phyloP scores from a whole-genome alignment of 2,329 filamentous ascomycete genomes.

The Polychaeton citri region DNA sequence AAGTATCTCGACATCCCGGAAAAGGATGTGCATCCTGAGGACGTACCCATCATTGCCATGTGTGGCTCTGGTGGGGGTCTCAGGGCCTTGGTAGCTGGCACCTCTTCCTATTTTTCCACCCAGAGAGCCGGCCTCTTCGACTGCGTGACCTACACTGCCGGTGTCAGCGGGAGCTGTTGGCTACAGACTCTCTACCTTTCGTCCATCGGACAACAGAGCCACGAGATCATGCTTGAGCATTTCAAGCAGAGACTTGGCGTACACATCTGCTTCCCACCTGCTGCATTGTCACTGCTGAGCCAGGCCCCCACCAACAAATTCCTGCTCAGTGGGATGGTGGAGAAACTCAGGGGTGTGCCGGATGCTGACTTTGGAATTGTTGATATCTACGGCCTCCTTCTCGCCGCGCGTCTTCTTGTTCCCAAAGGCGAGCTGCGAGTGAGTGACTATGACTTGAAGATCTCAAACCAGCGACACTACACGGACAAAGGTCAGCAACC shows the following conservation, averaged over 20 bases:
- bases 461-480: conserved; percentile 73
- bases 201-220: conserved; percentile 55
- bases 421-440: conserved; percentile 72
- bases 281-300: conserved; percentile 67
- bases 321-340: conserved; percentile 73
- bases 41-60: conserved; percentile 85
- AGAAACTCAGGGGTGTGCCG: conserved; percentile 76
- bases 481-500: conserved; percentile 69
- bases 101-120: conserved; percentile 72
- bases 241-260: conserved; percentile 72
- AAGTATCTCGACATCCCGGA: conserved; percentile 69
- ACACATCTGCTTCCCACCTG: conserved; percentile 86
- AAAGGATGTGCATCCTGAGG: conserved; percentile 74
- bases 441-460: conserved; percentile 67
- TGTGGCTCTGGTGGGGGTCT: conserved; percentile 89
- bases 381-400: conserved; percentile 77
- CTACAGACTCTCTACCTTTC: conserved; percentile 79
- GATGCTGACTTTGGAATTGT: conserved; percentile 78
- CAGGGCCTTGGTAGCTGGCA: conserved; percentile 77
- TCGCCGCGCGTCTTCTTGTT: conserved; percentile 74
- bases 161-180: conserved; percentile 95
- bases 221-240: conserved; percentile 64
- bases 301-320: conserved; percentile 88
- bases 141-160: conserved; percentile 87
- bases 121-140: conserved; percentile 83